Base-by-base conservation (phyloP, 768 basidiomycete species). In the Gymnopilus dilepis region DNA sequence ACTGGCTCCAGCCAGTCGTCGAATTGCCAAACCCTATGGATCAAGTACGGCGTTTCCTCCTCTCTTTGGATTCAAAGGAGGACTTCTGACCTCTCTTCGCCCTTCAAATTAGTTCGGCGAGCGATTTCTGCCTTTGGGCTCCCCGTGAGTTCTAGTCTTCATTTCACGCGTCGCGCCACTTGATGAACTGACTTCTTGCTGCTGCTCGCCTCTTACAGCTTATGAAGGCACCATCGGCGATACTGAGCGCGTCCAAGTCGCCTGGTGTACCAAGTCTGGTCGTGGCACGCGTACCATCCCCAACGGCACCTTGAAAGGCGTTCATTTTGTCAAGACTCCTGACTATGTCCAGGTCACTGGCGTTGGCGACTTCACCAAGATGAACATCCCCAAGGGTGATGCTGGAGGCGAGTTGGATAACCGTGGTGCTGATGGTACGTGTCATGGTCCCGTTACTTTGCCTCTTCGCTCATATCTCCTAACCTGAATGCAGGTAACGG, bases 281-380 rank as follows among this genome's bases (percentile, higher is more conserved):
- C 83, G 84, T 37, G 93, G 92, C 8, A 83, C 90, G 0, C 89
- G 93, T 52, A 73, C 85, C 58, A 92, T 94, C 31, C 90, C 90
- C 40, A 73, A 79, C 0, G 89, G 88, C 21, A 79, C 89, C 8
- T 76, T 94, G 41, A 74, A 77, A 22, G 90, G 90, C 56, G 84
- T 90, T 0, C 91, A 93, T 73, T 82, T 86, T 68, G 81, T 91
- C 67, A 80, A 79, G 71, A 89, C 90, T 0, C 79, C 82, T 4
- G 80, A 86, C 63, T 92, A 90, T 67, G 77, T 88, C 17, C 87
- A 89, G 70, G 77, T 77, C 67, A 81, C 78, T 67, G 89, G 91
- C 24, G 77, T 83, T 40, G 89, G 90, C 28, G 84, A 94, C 70
- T 80, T 92, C 64, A 90, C 89, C 22, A 83, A 77, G 63, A 72